Conservation (phyloP, 768 basidiomycete species). For the Dacryopinax primogenitus region DNA sequence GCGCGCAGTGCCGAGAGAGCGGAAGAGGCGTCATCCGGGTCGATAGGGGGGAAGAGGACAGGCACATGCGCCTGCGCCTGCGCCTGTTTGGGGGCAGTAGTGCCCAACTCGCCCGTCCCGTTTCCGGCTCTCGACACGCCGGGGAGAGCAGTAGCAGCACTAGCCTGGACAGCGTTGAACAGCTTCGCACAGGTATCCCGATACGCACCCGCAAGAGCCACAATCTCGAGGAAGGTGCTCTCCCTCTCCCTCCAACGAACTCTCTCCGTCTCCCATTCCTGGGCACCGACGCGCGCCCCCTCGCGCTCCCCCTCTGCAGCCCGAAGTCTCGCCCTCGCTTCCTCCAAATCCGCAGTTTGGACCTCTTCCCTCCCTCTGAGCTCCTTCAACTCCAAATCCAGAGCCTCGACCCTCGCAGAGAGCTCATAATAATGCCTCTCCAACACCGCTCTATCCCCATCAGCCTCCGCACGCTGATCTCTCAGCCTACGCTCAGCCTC, state of each 20-base stretch:
- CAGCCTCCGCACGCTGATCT: constrained; percentile 84
- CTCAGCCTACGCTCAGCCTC: constrained; percentile 53
- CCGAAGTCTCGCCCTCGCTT: constrained; percentile 33
- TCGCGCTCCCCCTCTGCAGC: constrained; percentile 70
- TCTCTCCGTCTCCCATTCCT: constrained; percentile 46
- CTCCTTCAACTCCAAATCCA: constrained; percentile 51
- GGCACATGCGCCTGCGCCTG: not conserved
- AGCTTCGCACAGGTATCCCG: constrained; percentile 65
- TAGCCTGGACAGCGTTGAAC: constrained; percentile 35
- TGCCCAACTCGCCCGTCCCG: not conserved
- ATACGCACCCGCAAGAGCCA: constrained; percentile 68
- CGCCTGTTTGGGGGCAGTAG: constrained; percentile 2
- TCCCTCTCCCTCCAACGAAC: constrained; percentile 26
- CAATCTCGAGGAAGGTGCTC: constrained; percentile 65
- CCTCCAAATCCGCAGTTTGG: constrained; percentile 50
- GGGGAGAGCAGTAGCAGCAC: not conserved
- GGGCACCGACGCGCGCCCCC: constrained; percentile 53
- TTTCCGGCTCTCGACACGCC: not conserved
- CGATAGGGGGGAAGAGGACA: constrained; percentile 52
- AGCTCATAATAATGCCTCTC: constrained; percentile 77
- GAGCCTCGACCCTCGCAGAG: constrained; percentile 46
- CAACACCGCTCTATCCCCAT: constrained; percentile 83
- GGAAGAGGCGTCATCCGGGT: constrained; percentile 57
- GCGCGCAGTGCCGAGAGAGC: constrained; percentile 57
- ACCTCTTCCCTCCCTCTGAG: constrained; percentile 48